Percentiles rank a stretch among this genome's conserved stretches.
These are phyloP conservation scores for Aspergillus ustus DNA, from an alignment of 2,329 filamentous ascomycete genomes.

Conservation along the genomic window DNA sequence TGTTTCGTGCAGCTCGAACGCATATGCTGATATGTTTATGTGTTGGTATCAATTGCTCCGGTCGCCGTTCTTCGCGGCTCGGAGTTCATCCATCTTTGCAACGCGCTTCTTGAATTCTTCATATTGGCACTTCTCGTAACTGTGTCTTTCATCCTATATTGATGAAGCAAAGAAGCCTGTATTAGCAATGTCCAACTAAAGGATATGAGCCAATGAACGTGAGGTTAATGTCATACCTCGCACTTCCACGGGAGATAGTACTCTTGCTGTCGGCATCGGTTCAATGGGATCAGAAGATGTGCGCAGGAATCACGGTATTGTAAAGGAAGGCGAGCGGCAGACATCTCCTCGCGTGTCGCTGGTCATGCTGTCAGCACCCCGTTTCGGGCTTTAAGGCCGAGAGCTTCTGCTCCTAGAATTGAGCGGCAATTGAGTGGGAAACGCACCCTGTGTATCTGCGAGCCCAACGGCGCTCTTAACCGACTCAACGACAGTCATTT, in stretches of 20 bases:
- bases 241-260: conserved; percentile 99
- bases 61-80: conserved; percentile 79
- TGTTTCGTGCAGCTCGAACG: conserved; percentile 34
- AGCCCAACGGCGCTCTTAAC: conserved; percentile 56
- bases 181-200: background rate
- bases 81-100: conserved; percentile 96
- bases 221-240: conserved; percentile 65
- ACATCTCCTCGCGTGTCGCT: conserved; percentile 79
- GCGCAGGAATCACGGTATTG: conserved; percentile 96
- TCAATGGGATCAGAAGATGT: conserved; percentile 90
- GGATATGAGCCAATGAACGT: background rate
- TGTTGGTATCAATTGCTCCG: conserved; percentile 72
- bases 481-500: conserved; percentile 54
- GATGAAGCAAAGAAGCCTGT: conserved; percentile 12
- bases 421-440: conserved; percentile 30
- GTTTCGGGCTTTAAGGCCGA: conserved; percentile 12
- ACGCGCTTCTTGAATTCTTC: conserved; percentile 98
- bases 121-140: conserved; percentile 99
- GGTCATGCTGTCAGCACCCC: conserved; percentile 21
- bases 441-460: conserved; percentile 44
- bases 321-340: conserved; percentile 82
- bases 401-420: conserved; percentile 13
- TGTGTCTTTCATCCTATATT: conserved; percentile 85
- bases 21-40: conserved; percentile 26
- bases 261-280: conserved; percentile 87